A percentile compares a stretch with the other conserved stretches of the same genome.
Conservation (phyloP, 805 yeast species). For the Yamadazyma insecticola region DNA sequence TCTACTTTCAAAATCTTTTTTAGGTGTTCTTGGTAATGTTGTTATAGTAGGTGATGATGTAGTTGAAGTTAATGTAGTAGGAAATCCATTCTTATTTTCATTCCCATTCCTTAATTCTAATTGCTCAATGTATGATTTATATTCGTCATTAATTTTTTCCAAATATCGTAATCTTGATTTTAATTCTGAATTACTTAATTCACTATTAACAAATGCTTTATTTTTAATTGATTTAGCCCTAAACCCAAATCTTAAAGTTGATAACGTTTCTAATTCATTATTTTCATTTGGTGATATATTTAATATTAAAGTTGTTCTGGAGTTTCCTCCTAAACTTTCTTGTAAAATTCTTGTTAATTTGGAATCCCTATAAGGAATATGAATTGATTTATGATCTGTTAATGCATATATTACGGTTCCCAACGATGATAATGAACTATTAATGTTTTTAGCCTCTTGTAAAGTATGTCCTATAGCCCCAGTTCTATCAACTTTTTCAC, state of each 20-base stretch:
- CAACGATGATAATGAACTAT: constrained; percentile 68
- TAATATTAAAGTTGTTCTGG: constrained; percentile 83
- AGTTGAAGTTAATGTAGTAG: too few species aligned
- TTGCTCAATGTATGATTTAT: constrained; percentile 28
- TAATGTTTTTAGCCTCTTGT: constrained; percentile 83
- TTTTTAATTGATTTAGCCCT: constrained; percentile 81
- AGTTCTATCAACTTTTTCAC: constrained; percentile 73
- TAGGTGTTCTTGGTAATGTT: constrained; percentile 10
- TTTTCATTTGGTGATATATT: constrained; percentile 80
- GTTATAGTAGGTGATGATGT: too few species aligned
- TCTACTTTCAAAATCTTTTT: constrained; percentile 9
- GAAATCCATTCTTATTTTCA: too few species aligned
- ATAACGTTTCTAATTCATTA: constrained; percentile 75
- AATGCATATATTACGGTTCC: constrained; percentile 80
- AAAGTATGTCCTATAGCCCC: constrained; percentile 69
- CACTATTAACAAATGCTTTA: constrained; percentile 59
- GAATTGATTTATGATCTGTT: constrained; percentile 63
- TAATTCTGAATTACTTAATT: constrained; percentile 47
- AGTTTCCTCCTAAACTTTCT: constrained; percentile 82
- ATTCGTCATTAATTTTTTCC: constrained; percentile 26
- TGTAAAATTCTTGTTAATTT: constrained; percentile 71
- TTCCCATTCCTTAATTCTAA: too few species aligned
- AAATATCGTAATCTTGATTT: constrained; percentile 34
- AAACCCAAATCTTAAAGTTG: constrained; percentile 83
- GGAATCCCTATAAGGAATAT: constrained; percentile 83